phyloP scores from a whole-genome alignment of 2,329 filamentous ascomycete species.

The Aspergillus spinulosporus region DNA sequence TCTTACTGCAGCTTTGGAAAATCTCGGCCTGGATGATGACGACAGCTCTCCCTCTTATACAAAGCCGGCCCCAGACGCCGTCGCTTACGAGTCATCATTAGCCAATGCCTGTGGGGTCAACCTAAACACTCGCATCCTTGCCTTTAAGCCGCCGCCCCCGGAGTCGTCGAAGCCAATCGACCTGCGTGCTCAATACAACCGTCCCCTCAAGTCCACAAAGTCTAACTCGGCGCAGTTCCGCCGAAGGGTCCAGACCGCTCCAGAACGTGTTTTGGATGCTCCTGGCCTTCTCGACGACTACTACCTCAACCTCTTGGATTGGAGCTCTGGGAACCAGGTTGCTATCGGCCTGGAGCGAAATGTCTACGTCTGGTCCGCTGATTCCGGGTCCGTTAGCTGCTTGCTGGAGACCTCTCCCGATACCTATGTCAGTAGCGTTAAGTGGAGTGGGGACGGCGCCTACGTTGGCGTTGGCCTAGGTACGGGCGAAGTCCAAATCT shows the following conservation, averaged over 20 bases:
- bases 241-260: conserved; percentile 88
- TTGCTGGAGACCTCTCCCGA: conserved; percentile 84
- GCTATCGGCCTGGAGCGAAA: conserved; percentile 95
- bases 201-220: conserved; percentile 78
- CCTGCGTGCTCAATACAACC: conserved; percentile 95
- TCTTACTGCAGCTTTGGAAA: conserved; percentile 74
- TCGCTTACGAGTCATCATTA: conserved; percentile 88
- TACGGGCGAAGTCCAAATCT: conserved; percentile 96
- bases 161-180: conserved; percentile 99
- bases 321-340: conserved; percentile 97
- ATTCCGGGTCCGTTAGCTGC: conserved; percentile 83
- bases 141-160: conserved; percentile 95
- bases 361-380: conserved; percentile 98
- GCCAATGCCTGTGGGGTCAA: conserved; percentile 90
- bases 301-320: conserved; percentile 97
- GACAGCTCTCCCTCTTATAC: conserved; percentile 66
- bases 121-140: conserved; percentile 90
- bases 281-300: conserved; percentile 97
- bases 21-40: conserved; percentile 73
- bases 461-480: conserved; percentile 95
- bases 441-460: conserved; percentile 96
- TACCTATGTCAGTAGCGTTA: conserved; percentile 96
- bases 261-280: conserved; percentile 93
- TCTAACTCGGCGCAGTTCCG: conserved; percentile 80
- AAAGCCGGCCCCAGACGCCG: conserved; percentile 80